Base-by-base conservation (phyloP, 2,329 filamentous ascomycete species). In the Apiospora pterosperma region DNA sequence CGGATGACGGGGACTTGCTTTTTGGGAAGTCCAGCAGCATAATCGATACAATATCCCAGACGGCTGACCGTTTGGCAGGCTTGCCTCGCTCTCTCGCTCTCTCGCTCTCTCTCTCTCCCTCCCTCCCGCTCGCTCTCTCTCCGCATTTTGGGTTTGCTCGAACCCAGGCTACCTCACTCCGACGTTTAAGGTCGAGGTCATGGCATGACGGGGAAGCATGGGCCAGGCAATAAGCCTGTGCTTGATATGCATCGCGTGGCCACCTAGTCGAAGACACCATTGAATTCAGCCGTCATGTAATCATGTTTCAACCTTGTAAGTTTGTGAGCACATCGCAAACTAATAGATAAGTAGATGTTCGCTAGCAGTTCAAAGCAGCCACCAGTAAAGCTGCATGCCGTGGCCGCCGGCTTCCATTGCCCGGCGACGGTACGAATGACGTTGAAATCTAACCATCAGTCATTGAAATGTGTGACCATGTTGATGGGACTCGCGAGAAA, bases 41-140 rank as follows among this genome's bases (percentile, higher is more conserved):
- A 25, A 55, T 55, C 34, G 48, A n/a, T 28, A 55, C 48, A 55
- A 34, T 55, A 34, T 55, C 48, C 48, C 48, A 34, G 28, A n/a
- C 48, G 48, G 48, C 14, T 34, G 28, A 12, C 48, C 48, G 48
- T 55, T 55, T 73, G 71, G 71, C 44, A 59, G 62, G 62, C 62
- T 59, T 58, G 70, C 62, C 67, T 69, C n/a, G n/a, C n/a, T n/a
- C n/a, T n/a, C n/a, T n/a, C n/a, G n/a, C n/a, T n/a, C n/a, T n/a
- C n/a, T n/a, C n/a, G n/a, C n/a, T n/a, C n/a, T n/a, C n/a, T n/a
- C n/a, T n/a, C n/a, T n/a, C n/a, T n/a, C n/a, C n/a, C n/a, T n/a
- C n/a, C n/a, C n/a, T n/a, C n/a, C n/a, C n/a, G n/a, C n/a, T n/a
- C n/a, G 69, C 66, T 71, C n/a, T 34, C 28, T 55, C 48, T 55